phyloP scores from a whole-genome alignment of 192 early-diverging fungal genomes.

The Allomyces macrogynus region DNA sequence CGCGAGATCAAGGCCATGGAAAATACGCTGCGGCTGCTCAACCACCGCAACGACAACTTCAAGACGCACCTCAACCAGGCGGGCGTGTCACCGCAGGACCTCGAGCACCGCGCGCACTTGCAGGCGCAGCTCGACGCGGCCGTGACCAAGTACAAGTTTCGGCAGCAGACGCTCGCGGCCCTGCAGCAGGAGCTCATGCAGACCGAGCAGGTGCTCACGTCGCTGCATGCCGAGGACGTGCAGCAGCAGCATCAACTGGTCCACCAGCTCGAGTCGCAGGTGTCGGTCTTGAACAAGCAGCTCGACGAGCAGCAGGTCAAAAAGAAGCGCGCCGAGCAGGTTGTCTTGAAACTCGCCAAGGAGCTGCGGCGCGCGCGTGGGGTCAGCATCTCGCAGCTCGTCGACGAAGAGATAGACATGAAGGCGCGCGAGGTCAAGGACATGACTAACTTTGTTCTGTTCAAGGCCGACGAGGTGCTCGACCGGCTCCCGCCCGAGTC shows the following conservation, averaged over 20 bases:
- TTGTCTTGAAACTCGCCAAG: constrained; percentile 11
- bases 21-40: constrained; percentile 38
- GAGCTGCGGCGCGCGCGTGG: constrained; percentile 5
- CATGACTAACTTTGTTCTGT: constrained; percentile 19
- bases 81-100: constrained; percentile 35
- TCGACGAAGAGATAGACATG: constrained; percentile 22
- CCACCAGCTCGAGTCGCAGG: constrained; percentile 17
- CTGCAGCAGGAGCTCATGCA: constrained; percentile 20
- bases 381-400: neutral
- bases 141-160: constrained; percentile 30
- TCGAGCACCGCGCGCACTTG: neutral
- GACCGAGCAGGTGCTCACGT: constrained; percentile 13
- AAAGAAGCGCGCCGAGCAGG: constrained; percentile 18
- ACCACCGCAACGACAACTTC: constrained; percentile 33
- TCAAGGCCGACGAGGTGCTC: constrained; percentile 13
- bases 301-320: constrained; percentile 24
- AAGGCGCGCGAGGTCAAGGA: constrained; percentile 20
- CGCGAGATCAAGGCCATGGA: constrained; percentile 42
- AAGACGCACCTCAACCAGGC: constrained; percentile 27
- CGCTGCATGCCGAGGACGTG: constrained; percentile 17
- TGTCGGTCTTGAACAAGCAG: constrained; percentile 17
- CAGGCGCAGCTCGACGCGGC: constrained; percentile 8
- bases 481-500: constrained; percentile 16
- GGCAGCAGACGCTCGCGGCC: constrained; percentile 24
- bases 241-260: constrained; percentile 14